Conservation (phyloP, 75 land plant species). For the Cupressus sempervirens region DNA sequence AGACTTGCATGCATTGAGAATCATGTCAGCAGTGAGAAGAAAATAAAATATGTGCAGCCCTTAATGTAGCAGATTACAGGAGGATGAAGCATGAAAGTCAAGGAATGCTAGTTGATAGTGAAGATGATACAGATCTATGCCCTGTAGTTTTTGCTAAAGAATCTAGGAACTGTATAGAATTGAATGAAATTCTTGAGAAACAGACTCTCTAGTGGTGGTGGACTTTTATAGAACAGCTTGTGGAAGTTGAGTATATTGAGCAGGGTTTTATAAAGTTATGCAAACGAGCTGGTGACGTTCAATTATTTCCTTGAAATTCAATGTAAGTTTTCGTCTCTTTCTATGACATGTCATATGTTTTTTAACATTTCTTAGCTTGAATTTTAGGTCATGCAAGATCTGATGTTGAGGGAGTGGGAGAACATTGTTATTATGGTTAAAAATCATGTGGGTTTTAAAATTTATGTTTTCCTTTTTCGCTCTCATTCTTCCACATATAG, state of each 20-base stretch:
- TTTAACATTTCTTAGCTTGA: neutral
- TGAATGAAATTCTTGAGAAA: slow-evolving; percentile 47
- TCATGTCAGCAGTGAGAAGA: neutral
- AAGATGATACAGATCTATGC: slow-evolving; percentile 76
- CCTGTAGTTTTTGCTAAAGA: slow-evolving; percentile 94
- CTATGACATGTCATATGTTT: neutral
- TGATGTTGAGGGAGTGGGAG: neutral
- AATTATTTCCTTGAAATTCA: slow-evolving; percentile 83
- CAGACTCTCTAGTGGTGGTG: slow-evolving; percentile 68
- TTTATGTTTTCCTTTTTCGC: neutral
- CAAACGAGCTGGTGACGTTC: slow-evolving; percentile 72
- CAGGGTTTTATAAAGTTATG: slow-evolving; percentile 84
- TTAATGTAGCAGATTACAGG: slow-evolving; percentile 7
- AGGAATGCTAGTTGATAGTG: slow-evolving; percentile 16
- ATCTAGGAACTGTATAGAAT: slow-evolving; percentile 65
- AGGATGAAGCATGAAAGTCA: slow-evolving; percentile 11
- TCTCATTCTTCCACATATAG: neutral
- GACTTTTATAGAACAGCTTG: slow-evolving; percentile 87
- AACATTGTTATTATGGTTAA: neutral
- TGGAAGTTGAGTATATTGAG: slow-evolving; percentile 92
- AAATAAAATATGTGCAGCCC: slow-evolving; percentile 3
- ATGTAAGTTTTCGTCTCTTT: slow-evolving; percentile 49
- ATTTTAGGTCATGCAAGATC: neutral
- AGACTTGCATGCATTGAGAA: neutral
- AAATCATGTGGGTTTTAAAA: neutral